phyloP scores from a whole-genome alignment of 768 basidiomycete species.

The Podaxis sp. region DNA sequence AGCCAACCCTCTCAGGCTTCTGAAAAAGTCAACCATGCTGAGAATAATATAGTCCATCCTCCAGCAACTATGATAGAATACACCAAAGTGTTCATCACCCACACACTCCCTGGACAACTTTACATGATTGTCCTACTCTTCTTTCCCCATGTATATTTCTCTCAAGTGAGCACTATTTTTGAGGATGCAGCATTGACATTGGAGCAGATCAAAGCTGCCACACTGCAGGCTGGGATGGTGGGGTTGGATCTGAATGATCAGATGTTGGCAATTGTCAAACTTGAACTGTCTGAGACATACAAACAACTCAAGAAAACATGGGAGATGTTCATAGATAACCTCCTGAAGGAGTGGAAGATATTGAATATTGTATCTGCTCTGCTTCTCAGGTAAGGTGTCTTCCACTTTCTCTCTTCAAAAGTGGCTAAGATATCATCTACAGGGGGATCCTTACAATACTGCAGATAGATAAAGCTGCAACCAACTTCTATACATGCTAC shows the following conservation, averaged over 20 bases:
- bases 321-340: conserved; percentile 26
- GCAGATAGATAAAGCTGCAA: conserved; percentile 37
- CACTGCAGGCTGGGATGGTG: background rate
- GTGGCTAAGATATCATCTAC: background rate
- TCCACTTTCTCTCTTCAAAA: background rate
- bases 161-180: conserved; percentile 17
- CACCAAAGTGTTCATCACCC: background rate
- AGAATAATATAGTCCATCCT: background rate
- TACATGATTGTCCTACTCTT: conserved; percentile 17
- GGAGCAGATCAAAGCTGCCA: conserved; percentile 8
- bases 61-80: background rate
- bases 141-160: conserved; percentile 17
- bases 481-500: conserved; percentile 53
- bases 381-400: conserved; percentile 22
- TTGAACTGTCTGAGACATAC: background rate
- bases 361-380: conserved; percentile 29
- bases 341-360: conserved; percentile 29
- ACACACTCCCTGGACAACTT: background rate
- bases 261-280: background rate
- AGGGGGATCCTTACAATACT: conserved; percentile 33
- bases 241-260: background rate
- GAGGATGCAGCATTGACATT: conserved; percentile 8
- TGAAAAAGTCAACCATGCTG: too few species aligned
- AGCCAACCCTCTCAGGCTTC: too few species aligned
- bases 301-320: conserved; percentile 23